These are phyloP conservation scores for Fusarium annulatum DNA, from an alignment of 2,329 filamentous ascomycete genomes.

Conservation along the genomic window DNA sequence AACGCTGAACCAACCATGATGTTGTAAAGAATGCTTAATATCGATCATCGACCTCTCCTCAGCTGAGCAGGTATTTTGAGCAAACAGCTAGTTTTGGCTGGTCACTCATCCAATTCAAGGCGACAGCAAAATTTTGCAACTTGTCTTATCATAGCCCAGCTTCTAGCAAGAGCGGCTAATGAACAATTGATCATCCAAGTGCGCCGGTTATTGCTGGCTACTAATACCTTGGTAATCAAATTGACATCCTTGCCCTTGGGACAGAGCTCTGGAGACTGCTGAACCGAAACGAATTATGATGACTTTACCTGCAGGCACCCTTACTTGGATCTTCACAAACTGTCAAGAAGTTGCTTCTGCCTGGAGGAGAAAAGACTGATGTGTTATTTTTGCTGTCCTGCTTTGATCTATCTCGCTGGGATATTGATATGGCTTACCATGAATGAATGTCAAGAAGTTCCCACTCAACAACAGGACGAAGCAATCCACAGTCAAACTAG, in stretches of 20 bases:
- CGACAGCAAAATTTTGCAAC: background rate
- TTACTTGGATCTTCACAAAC: background rate
- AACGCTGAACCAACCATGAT: slow-evolving; percentile 26
- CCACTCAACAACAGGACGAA: background rate
- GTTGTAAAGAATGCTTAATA: background rate
- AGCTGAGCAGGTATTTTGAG: slow-evolving; percentile 24
- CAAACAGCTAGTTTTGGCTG: slow-evolving; percentile 6
- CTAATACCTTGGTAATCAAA: background rate
- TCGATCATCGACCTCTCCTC: slow-evolving; percentile 11
- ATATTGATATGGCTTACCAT: background rate
- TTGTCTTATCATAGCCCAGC: background rate
- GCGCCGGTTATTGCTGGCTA: background rate
- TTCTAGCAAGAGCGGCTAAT: background rate
- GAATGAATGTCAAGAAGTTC: background rate
- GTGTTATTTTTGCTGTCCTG: background rate
- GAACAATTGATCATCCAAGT: background rate
- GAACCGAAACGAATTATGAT: background rate
- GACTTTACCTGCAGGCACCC: background rate
- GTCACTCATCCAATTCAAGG: slow-evolving; percentile 5
- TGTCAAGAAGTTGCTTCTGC: background rate
- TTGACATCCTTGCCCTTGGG: background rate
- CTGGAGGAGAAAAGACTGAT: background rate
- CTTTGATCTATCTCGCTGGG: background rate
- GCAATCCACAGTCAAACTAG: background rate
- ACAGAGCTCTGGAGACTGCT: background rate